Evolutionary conservation across 805 yeast genomes (phyloP).

Genomic region (Metschnikowia amazonensis): DNA sequence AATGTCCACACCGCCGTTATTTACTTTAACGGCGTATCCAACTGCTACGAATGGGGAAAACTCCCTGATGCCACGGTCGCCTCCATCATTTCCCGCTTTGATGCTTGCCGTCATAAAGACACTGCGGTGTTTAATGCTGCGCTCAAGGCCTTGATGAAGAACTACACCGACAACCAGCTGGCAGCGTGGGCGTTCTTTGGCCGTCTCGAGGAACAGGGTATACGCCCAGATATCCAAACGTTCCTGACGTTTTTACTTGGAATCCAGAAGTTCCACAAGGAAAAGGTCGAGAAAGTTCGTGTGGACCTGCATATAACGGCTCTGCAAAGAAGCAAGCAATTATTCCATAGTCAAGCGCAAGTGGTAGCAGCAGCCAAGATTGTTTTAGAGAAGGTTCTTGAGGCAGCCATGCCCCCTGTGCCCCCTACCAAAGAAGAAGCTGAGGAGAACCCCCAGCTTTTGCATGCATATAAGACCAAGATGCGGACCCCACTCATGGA

Average conservation of each 20-base stretch:
- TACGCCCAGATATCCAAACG: slow-evolving; percentile 33
- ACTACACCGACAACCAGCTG: slow-evolving; percentile 29
- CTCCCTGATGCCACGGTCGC: slow-evolving; percentile 20
- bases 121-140: slow-evolving; percentile 37
- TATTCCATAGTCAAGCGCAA: slow-evolving; percentile 28
- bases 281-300: slow-evolving; percentile 16
- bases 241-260: slow-evolving; percentile 40
- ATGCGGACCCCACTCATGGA: slow-evolving; percentile 17
- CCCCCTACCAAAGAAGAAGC: slow-evolving; percentile 31
- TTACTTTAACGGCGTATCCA: slow-evolving; percentile 35
- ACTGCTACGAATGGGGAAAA: slow-evolving; percentile 32
- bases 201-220: slow-evolving; percentile 16
- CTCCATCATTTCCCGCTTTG: slow-evolving; percentile 23
- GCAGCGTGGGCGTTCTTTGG: slow-evolving; percentile 39
- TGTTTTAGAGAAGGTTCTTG: slow-evolving; percentile 25
- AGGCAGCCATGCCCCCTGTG: slow-evolving; percentile 31
- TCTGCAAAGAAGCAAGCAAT: slow-evolving; percentile 21
- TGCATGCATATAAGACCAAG: slow-evolving; percentile 18
- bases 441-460: slow-evolving; percentile 19
- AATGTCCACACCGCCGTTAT: slow-evolving; percentile 44
- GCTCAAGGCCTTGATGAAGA: slow-evolving; percentile 32
- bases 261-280: slow-evolving; percentile 19
- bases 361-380: slow-evolving; percentile 25
- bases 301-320: slow-evolving; percentile 15
- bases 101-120: slow-evolving; percentile 4